Base-by-base conservation (phyloP, 1,139 yeast genomes). In the Torulaspora globosa region DNA sequence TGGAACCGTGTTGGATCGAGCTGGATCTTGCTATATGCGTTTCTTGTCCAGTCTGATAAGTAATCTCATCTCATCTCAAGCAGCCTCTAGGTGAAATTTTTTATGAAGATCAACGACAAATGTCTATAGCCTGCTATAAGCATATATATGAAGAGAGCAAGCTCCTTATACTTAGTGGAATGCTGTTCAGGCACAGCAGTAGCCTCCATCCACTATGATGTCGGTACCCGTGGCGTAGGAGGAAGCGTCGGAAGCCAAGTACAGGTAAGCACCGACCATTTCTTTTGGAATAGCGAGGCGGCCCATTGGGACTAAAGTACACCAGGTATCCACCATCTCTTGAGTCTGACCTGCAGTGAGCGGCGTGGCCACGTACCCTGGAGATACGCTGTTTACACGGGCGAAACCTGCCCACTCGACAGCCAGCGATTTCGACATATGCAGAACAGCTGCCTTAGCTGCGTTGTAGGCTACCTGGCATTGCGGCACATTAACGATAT, bases 321-420 rank as follows among this genome's bases (percentile, higher is more conserved):
- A 76, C 94, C 92, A 84, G 51, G 73, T 70, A 52, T 72, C 68
- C 61, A 79, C 79, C 47, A 74, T 68, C 31, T 76, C 80, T 49
- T 65, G 57, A 37, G 79, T 76, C 5, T 80, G 75, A 58, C 78
- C 78, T 62, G 78, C 80, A 7, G 86, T 77, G 53, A 84, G 74
- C 52, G 83, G 87, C 5, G 92, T 83, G 54, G 71, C 76, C 62
- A 87, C 82, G 73, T 88, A 88, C 12, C 96, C 96, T 12, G 96
- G 96, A 18, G 94, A 84, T 41, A 88, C 72, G 30, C 89, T 73
- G 72, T 88, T 88, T 48, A 84, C 95, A 63, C 96, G 79, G 11
- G 95, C 96, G 63, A 85, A 87, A 2, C 81, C 82, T 26, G 95
- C 84, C 89, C 92, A 88, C 69, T 88, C 96, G 38, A 88, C 86